These are phyloP conservation scores for Rutstroemia sp. DNA, from an alignment of 2,329 filamentous ascomycete genomes.

Conservation along the genomic window DNA sequence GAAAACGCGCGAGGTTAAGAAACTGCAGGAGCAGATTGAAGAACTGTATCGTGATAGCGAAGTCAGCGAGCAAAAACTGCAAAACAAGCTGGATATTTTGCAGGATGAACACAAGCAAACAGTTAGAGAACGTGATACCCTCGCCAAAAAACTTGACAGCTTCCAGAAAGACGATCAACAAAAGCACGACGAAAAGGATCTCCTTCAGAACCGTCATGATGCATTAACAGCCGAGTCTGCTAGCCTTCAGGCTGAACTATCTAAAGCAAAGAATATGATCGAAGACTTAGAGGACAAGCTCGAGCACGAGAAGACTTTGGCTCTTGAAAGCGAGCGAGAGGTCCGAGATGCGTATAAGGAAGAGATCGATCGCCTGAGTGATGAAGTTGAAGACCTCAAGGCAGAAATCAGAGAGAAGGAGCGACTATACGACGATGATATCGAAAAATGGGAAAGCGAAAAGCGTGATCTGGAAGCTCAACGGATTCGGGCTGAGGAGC, in stretches of 20 bases:
- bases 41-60: slow-evolving; percentile 25
- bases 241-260: slow-evolving; percentile 58
- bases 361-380: slow-evolving; percentile 46
- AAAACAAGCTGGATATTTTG: slow-evolving; percentile 37
- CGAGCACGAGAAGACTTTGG: slow-evolving; percentile 33
- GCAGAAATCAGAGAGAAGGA: slow-evolving; percentile 62
- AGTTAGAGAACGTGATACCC: slow-evolving; percentile 14
- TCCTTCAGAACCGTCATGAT: slow-evolving; percentile 63
- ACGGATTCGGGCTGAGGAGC: slow-evolving; percentile 59
- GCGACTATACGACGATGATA: slow-evolving; percentile 62
- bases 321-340: slow-evolving; percentile 49
- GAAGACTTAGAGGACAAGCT: slow-evolving; percentile 42
- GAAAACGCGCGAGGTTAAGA: slow-evolving; percentile 34
- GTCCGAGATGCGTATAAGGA: slow-evolving; percentile 46
- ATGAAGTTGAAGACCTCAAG: slow-evolving; percentile 44
- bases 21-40: slow-evolving; percentile 37
- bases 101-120: slow-evolving; percentile 34
- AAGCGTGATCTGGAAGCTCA: slow-evolving; percentile 58
- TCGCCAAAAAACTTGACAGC: slow-evolving; percentile 10
- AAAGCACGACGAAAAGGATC: slow-evolving; percentile 57
- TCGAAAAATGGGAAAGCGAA: slow-evolving; percentile 65
- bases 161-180: slow-evolving; percentile 50
- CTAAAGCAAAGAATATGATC: slow-evolving; percentile 36
- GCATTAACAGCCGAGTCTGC: slow-evolving; percentile 58
- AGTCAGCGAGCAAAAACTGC: slow-evolving; percentile 24